phyloP scores from a whole-genome alignment of 805 yeast species.

The Candida ascalaphidarum region DNA sequence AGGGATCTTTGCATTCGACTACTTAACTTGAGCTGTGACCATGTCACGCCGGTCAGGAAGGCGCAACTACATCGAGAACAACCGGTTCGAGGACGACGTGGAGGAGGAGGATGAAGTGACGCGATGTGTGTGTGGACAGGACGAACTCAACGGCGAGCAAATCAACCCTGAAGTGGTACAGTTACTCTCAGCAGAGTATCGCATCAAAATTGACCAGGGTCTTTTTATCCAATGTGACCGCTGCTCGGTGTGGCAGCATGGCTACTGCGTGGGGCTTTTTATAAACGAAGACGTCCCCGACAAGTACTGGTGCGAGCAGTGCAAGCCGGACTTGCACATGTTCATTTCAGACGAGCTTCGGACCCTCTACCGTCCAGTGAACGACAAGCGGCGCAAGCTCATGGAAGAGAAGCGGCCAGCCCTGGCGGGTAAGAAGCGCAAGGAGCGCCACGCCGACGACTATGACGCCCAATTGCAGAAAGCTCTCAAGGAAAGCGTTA shows the following conservation, averaged over 20 bases:
- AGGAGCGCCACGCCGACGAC: constrained; percentile 25
- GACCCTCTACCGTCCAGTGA: constrained; percentile 33
- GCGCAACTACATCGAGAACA: constrained; percentile 2
- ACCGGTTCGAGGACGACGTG: constrained; percentile 9
- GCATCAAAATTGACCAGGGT: constrained; percentile 42
- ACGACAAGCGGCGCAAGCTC: constrained; percentile 31
- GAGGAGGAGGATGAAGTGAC: constrained; percentile 35
- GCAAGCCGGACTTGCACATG: constrained; percentile 78
- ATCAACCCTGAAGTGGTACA: constrained; percentile 16
- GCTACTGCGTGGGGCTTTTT: constrained; percentile 83
- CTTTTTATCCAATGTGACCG: constrained; percentile 78
- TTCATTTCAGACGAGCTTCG: constrained; percentile 15
- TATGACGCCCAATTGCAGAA: constrained; percentile 36
- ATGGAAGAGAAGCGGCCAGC: constrained; percentile 5
- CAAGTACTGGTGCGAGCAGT: constrained; percentile 88
- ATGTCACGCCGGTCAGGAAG: too few relatives aligned
- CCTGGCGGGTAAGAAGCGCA: constrained; percentile 12
- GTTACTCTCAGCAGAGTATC: constrained; percentile 22
- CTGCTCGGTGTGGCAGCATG: constrained; percentile 97
- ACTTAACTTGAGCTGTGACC: too few relatives aligned
- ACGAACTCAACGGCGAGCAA: constrained; percentile 20
- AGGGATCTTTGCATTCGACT: too few relatives aligned
- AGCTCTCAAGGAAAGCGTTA: constrained; percentile 51
- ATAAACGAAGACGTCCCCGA: constrained; percentile 78
- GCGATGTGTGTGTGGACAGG: constrained; percentile 34